Base-by-base conservation (phyloP, 202 grass and related monocot species). In the Musa balbisiana region DNA sequence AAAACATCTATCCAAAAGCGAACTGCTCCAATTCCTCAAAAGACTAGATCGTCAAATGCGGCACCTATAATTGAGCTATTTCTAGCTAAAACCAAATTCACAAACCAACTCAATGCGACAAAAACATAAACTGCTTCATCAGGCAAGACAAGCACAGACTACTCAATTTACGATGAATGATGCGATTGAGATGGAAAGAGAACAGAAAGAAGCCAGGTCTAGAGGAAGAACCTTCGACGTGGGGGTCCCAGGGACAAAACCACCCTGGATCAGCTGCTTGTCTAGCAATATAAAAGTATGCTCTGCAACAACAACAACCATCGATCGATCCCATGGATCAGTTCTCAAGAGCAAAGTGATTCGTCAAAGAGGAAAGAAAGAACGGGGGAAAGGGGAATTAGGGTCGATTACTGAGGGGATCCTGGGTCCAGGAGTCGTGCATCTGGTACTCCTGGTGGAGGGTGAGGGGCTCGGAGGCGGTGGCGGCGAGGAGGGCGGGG, bases 251-350 rank as follows among this genome's bases (percentile, higher is more conserved):
- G 73, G 79, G 25, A 80, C 59, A 75, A 92, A 84, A 13, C 76
- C 59, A 21, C 85, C 88, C 51, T 83, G 21, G 64, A 98, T 90
- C 68, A 93, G 75, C 8, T 88, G 79, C 77, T 89, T 91, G 56
- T 82, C 91, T 53, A 98, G 70, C 56, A 98, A 81, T 77, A 91
- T 88, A 59, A 94, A 98, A 13, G 87, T 98, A 75, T 89, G 91
- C 66, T 98, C 90, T 91, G 26, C 71, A 71, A 50, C 49, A 86
- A 63, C 11, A 60, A 11, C 53, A 10, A 70, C 51, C 16, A 70
- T 70, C 3, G 10, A 43, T 65, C 23, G 63, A 65, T 14, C 10
- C 21, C 11, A 65, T 2, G 17, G 20, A 51, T n/a, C 8, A 26
- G 14, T 14, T n/a, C 26, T 56, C 25, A 27, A 17, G 26, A 25